Base-by-base conservation (phyloP, 1,284 basidiomycete species). In the Coniophora puteana region DNA sequence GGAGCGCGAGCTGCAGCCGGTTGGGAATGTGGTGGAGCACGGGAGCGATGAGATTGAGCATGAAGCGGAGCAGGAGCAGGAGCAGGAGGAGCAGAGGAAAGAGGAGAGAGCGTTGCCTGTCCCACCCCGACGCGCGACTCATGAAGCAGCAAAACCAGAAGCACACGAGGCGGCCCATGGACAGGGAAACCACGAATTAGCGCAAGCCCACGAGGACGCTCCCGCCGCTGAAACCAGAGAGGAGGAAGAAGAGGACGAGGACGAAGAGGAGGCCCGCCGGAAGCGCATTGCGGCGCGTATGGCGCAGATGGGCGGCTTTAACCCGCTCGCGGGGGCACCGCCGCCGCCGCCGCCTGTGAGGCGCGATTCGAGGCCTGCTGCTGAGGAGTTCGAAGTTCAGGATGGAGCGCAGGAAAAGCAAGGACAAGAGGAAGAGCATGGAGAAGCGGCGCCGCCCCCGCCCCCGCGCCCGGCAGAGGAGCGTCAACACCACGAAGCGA, bases 301-400 rank as follows among this genome's bases (percentile, higher is more conserved):
- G 30, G 75, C 76, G 3, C 76, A 79, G 60, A 79, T 77, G 66
- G 83, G 81, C 10, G 84, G 76, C 18, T 64, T 82, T 52, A 84
- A 83, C 53, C 77, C 80, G 1, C 71, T 82, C 44, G 66, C 72
- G 13, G 62, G 52, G 16, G 48, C 34, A 10, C 51, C 62, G 0
- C 63, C 63, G 8, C 67, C 51, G 0, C 55, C 54, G 0, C 61
- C 62, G 11, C 48, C 59, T 1, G 50, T 59, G 5, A 51, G 50
- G 32, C 23, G 50, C 24, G 40, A 30, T n/a, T 60, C 60, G 14
- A 63, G 55, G 27, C 58, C 59, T 10, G 22, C 23, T n/a, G n/a
- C n/a, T n/a, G n/a, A n/a, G n/a, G n/a, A n/a, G n/a, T n/a, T n/a
- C n/a, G n/a, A 10, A 20, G 29, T 10, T 13, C 27, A 36, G 5